Evolutionary conservation across 768 basidiomycete species (phyloP).

Genomic region (Macrolepiota dolichaula): DNA sequence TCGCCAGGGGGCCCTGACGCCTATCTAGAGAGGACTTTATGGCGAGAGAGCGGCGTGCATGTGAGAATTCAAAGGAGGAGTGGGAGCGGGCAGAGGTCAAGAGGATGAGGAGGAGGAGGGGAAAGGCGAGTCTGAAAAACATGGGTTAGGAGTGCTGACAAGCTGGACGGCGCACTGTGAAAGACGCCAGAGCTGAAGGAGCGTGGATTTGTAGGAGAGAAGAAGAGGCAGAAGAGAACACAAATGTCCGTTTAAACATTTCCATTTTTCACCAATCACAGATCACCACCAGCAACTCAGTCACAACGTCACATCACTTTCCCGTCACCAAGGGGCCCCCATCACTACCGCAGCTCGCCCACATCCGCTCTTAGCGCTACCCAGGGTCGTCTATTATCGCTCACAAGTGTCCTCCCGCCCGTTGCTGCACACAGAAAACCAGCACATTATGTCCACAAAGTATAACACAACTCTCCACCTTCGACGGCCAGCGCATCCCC

Average conservation of each 20-base stretch:
- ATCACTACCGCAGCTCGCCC: too few species aligned
- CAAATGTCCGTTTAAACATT: not conserved
- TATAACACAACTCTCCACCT: too few species aligned
- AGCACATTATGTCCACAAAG: too few species aligned
- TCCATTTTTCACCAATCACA: not conserved
- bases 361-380: too few species aligned
- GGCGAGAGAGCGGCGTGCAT: slow-evolving; percentile 32
- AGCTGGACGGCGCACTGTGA: slow-evolving; percentile 23
- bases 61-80: slow-evolving; percentile 29
- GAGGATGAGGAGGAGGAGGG: slow-evolving; percentile 26
- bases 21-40: not conserved
- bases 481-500: not conserved
- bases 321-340: not conserved
- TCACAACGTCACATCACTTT: slow-evolving; percentile 4
- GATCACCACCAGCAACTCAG: slow-evolving; percentile 1
- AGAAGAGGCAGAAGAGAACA: slow-evolving; percentile 9
- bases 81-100: slow-evolving; percentile 29
- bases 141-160: slow-evolving; percentile 24
- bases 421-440: too few species aligned
- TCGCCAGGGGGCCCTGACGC: slow-evolving; percentile 6
- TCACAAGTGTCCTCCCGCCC: not conserved
- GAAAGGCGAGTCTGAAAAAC: slow-evolving; percentile 25
- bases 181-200: slow-evolving; percentile 33
- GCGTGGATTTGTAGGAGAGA: slow-evolving; percentile 25
- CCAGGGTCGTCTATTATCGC: not conserved